A percentile compares a stretch with the other conserved stretches of the same genome.
phyloP scores from a whole-genome alignment of 345 rosid species.

The Pistacia integerrima region DNA sequence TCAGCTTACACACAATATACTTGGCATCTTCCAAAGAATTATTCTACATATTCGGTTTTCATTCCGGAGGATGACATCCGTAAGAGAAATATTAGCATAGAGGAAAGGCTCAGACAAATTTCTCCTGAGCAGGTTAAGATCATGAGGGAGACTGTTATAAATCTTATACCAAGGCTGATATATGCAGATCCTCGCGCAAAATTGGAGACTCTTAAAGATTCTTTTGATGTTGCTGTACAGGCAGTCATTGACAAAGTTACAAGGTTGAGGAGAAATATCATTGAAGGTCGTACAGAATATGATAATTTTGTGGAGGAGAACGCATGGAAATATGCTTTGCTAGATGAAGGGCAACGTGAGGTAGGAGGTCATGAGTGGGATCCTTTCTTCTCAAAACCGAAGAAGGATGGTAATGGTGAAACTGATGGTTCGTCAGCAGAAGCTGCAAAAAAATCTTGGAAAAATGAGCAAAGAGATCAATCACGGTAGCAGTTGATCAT shows the following conservation, averaged over 20 bases:
- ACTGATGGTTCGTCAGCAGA: constrained; percentile 56
- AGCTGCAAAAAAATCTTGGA: constrained; percentile 86
- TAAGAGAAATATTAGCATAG: constrained; percentile 71
- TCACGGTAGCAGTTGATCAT: constrained; percentile 25
- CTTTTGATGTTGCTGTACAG: constrained; percentile 82
- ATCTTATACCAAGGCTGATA: constrained; percentile 67
- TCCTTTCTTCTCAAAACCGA: constrained; percentile 91
- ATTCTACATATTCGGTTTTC: constrained; percentile 79
- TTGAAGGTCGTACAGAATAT: constrained; percentile 69
- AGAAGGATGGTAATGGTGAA: constrained; percentile 45
- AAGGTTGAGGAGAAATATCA: constrained; percentile 74
- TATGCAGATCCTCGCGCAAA: constrained; percentile 81
- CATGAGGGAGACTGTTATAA: constrained; percentile 76
- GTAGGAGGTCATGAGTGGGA: constrained; percentile 90
- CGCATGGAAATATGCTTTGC: constrained; percentile 83
- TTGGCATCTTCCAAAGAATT: constrained; percentile 91
- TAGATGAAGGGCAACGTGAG: constrained; percentile 80
- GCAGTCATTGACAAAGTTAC: constrained; percentile 80
- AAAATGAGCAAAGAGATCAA: constrained; percentile 74
- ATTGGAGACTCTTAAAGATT: constrained; percentile 63
- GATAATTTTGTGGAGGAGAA: constrained; percentile 87
- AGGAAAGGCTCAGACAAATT: constrained; percentile 67
- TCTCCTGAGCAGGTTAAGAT: constrained; percentile 68
- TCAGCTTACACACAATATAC: constrained; percentile 89
- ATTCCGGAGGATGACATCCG: constrained; percentile 81